A percentile compares a stretch with the other conserved stretches of the same genome.
phyloP scores from a whole-genome alignment of 164 flowering plant genomes.

The Aristolochia californica region DNA sequence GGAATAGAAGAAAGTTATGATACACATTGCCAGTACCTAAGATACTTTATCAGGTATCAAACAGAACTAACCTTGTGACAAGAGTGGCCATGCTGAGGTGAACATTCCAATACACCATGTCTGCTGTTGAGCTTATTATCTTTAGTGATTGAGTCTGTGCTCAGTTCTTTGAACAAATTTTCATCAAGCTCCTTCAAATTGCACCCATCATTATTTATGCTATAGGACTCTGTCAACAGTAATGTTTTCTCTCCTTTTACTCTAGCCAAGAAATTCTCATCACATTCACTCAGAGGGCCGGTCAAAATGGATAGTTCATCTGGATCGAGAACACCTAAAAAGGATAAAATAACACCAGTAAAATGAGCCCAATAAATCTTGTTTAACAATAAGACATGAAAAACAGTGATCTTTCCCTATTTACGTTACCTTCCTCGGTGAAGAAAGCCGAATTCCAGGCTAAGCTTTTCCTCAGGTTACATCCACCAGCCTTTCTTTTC shows the following conservation, averaged over 20 bases:
- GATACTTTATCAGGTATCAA: no score
- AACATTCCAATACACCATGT: constrained; percentile 12
- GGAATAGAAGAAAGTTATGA: constrained; percentile 5
- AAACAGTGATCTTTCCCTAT: background rate
- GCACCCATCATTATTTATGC: constrained; percentile 9
- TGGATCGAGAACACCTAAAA: constrained; percentile 69
- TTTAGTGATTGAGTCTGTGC: constrained; percentile 11
- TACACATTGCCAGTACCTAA: background rate
- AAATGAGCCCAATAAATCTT: background rate
- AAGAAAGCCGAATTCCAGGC: constrained; percentile 92
- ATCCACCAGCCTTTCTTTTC: constrained; percentile 66
- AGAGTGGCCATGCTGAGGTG: constrained; percentile 5
- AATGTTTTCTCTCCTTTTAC: constrained; percentile 33
- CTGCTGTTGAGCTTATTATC: constrained; percentile 10
- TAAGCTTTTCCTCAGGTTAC: constrained; percentile 76
- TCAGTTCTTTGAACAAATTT: constrained; percentile 20
- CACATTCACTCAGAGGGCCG: constrained; percentile 23
- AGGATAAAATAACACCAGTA: background rate
- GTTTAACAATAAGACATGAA: background rate
- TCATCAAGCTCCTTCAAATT: constrained; percentile 20
- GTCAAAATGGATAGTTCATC: constrained; percentile 57
- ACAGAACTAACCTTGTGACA: background rate
- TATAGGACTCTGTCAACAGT: constrained; percentile 2
- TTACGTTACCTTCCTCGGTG: constrained; percentile 73
- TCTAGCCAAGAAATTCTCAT: constrained; percentile 20